phyloP scores from a whole-genome alignment of 139 green algal species.

The Tetraselmis striata region DNA sequence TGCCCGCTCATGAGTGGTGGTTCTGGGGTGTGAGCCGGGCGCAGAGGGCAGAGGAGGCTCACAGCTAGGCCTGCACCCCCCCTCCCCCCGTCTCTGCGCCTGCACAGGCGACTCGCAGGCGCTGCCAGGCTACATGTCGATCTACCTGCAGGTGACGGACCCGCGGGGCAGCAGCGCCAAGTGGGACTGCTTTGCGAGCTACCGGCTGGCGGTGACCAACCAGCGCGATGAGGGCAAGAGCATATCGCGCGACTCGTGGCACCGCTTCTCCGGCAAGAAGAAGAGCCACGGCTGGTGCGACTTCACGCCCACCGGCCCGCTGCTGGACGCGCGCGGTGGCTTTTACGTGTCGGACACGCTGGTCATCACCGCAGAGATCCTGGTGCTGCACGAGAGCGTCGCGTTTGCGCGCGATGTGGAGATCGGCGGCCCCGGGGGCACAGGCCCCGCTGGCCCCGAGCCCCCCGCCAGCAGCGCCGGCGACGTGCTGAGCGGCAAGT shows the following conservation, averaged over 20 bases:
- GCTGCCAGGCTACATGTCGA: constrained; percentile 46
- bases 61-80: too few relatives aligned
- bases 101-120: constrained; percentile 46
- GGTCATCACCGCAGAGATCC: constrained; percentile 53
- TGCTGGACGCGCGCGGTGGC: constrained; percentile 37
- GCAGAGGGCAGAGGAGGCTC: too few relatives aligned
- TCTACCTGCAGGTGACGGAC: constrained; percentile 47
- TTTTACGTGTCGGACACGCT: constrained; percentile 44
- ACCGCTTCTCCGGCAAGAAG: constrained; percentile 54
- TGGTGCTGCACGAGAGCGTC: constrained; percentile 49
- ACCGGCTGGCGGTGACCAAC: constrained; percentile 45
- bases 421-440: constrained; percentile 1
- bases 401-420: constrained; percentile 32
- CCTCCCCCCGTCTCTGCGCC: neutral
- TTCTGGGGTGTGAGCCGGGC: too few relatives aligned
- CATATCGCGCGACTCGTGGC: constrained; percentile 49
- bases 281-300: constrained; percentile 72
- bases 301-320: constrained; percentile 36
- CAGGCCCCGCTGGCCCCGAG: constrained; percentile 3
- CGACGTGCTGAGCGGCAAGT: constrained; percentile 50
- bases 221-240: constrained; percentile 30
- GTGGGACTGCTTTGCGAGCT: constrained; percentile 59
- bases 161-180: constrained; percentile 22
- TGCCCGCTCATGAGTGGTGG: too few relatives aligned
- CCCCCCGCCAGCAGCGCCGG: neutral